phyloP scores from a whole-genome alignment of 148 eudicot species.

The Nepenthes mirabilis region DNA sequence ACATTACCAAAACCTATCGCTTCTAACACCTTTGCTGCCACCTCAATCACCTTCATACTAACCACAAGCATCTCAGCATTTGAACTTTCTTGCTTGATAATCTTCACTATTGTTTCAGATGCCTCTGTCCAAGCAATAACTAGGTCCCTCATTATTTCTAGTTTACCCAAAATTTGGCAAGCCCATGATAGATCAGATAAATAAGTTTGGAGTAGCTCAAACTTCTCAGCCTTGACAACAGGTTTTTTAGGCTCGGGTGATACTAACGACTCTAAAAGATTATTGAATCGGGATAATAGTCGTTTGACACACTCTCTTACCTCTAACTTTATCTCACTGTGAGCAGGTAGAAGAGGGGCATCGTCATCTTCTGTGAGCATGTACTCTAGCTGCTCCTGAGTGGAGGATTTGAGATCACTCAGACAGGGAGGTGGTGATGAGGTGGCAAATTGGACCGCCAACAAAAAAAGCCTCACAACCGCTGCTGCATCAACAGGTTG shows the following conservation, averaged over 20 bases:
- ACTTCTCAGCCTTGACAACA: constrained; percentile 10
- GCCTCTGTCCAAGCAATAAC: constrained; percentile 50
- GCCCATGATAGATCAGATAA: constrained; percentile 69
- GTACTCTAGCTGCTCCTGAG: constrained; percentile 88
- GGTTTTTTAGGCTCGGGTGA: constrained; percentile 20
- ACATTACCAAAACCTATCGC: constrained; percentile 71
- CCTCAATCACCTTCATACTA: constrained; percentile 55
- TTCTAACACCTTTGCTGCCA: constrained; percentile 60
- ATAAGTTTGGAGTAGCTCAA: constrained; percentile 24
- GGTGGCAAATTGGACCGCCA: constrained; percentile 59
- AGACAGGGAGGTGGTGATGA: constrained; percentile 50
- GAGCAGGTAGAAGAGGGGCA: constrained; percentile 50
- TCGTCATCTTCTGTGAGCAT: constrained; percentile 92
- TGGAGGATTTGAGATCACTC: constrained; percentile 49
- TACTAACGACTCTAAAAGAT: constrained; percentile 28
- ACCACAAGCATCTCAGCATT: constrained; percentile 20
- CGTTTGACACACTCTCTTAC: constrained; percentile 31
- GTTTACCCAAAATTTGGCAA: constrained; percentile 52
- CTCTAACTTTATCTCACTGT: constrained; percentile 43
- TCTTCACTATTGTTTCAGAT: constrained; percentile 25
- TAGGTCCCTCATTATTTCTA: constrained; percentile 52
- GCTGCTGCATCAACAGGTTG: constrained; percentile 52
- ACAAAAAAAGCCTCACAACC: constrained; percentile 39
- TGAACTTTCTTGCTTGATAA: constrained; percentile 13
- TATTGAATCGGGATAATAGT: constrained; percentile 32